These are phyloP conservation scores for Starmera pachycereana DNA, from an alignment of 805 yeast species.

Conservation along the genomic window DNA sequence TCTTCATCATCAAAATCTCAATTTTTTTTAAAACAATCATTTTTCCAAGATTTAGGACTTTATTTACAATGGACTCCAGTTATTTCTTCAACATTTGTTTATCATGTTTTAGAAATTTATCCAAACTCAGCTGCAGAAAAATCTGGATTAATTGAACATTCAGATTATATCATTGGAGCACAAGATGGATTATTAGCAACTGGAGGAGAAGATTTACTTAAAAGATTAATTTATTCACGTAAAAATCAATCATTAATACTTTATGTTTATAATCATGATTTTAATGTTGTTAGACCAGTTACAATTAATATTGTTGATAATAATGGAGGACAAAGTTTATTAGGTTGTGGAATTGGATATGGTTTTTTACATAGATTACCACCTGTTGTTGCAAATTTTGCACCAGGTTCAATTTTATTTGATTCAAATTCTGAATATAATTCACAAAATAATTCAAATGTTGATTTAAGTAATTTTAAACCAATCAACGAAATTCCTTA, in stretches of 20 bases:
- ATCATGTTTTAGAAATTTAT: conserved; percentile 73
- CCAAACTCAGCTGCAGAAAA: conserved; percentile 71
- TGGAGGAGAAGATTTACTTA: conserved; percentile 78
- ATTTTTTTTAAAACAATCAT: conserved; percentile 18
- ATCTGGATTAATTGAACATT: conserved; percentile 75
- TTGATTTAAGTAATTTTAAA: too few species aligned
- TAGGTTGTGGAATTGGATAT: conserved; percentile 94
- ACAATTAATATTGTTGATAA: conserved; percentile 60
- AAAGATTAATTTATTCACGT: conserved; percentile 51
- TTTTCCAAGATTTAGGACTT: conserved; percentile 48
- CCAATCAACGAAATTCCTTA: conserved; percentile 1
- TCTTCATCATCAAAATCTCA: conserved; percentile 3
- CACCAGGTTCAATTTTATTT: conserved; percentile 30
- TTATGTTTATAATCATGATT: conserved; percentile 82
- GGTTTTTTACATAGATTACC: conserved; percentile 87
- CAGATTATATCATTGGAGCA: conserved; percentile 84
- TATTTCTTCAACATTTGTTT: conserved; percentile 67
- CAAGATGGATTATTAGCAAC: conserved; percentile 76
- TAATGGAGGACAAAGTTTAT: conserved; percentile 77
- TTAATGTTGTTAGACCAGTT: conserved; percentile 78
- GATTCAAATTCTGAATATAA: conserved; percentile 12
- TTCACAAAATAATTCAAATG: too few species aligned
- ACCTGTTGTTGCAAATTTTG: conserved; percentile 35
- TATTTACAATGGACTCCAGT: conserved; percentile 72
- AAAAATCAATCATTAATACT: conserved; percentile 37